phyloP scores from a whole-genome alignment of 2,329 filamentous ascomycete genomes.

The Diaporthe helianthi region DNA sequence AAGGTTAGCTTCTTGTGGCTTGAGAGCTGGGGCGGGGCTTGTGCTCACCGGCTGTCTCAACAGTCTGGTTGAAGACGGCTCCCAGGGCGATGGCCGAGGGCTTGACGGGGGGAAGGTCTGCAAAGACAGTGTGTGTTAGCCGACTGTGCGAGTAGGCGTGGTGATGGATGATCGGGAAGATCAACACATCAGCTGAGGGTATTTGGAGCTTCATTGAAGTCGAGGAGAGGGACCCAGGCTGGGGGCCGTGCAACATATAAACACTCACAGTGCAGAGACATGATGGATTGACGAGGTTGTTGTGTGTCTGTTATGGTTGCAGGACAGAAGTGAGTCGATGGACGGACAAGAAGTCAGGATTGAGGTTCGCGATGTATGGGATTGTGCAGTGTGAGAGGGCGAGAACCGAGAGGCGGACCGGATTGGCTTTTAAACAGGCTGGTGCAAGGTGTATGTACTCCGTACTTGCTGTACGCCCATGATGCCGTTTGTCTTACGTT shows the following conservation, averaged over 20 bases:
- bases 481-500: conserved; percentile 34
- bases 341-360: neutral
- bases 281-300: conserved; percentile 40
- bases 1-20: neutral
- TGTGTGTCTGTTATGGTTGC: conserved; percentile 1
- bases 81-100: conserved; percentile 97
- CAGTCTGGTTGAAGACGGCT: conserved; percentile 85
- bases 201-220: neutral
- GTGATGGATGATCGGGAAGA: conserved; percentile 3
- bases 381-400: neutral
- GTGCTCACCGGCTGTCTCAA: conserved; percentile 36
- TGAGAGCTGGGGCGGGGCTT: neutral
- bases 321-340: neutral
- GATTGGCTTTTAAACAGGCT: conserved; percentile 26
- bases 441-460: conserved; percentile 9
- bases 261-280: conserved; percentile 67
- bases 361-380: conserved; percentile 12
- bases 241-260: too few relatives aligned
- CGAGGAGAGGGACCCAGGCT: neutral
- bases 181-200: neutral
- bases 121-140: conserved; percentile 25
- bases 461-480: too few relatives aligned
- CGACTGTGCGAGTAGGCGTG: neutral
- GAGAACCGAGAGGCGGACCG: conserved; percentile 1
- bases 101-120: conserved; percentile 80